phyloP scores from a whole-genome alignment of 345 rosid species.

The Populus alba region DNA sequence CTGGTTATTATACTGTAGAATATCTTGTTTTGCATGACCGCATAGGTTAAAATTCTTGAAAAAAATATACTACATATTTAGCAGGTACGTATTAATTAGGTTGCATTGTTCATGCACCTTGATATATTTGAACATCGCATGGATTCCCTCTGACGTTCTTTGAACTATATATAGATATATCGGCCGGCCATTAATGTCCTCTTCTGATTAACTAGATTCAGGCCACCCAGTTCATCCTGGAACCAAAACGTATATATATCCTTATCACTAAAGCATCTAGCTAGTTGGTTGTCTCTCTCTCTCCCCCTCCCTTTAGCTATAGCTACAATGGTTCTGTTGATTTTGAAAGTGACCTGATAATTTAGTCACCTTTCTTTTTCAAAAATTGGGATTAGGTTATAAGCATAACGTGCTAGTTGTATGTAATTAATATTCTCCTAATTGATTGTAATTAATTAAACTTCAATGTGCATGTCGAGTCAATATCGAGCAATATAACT shows the following conservation, averaged over 20 bases:
- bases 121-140: neutral
- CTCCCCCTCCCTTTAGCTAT: neutral
- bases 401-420: neutral
- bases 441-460: neutral
- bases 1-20: neutral
- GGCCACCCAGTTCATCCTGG: neutral
- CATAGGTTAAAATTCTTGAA: neutral
- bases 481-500: neutral
- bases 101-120: constrained; percentile 2
- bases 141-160: neutral
- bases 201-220: neutral
- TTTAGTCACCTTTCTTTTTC: neutral
- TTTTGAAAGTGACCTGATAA: neutral
- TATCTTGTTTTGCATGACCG: neutral
- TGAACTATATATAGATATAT: neutral
- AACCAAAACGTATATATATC: no score
- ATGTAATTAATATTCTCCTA: neutral
- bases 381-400: neutral
- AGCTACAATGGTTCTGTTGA: neutral
- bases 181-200: neutral
- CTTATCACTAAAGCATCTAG: neutral
- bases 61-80: neutral
- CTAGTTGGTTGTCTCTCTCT: neutral
- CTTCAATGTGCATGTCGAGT: neutral
- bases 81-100: neutral